Evolutionary conservation across 1,139 yeast species (phyloP).

Genomic region (Chernovozyma aurita): DNA sequence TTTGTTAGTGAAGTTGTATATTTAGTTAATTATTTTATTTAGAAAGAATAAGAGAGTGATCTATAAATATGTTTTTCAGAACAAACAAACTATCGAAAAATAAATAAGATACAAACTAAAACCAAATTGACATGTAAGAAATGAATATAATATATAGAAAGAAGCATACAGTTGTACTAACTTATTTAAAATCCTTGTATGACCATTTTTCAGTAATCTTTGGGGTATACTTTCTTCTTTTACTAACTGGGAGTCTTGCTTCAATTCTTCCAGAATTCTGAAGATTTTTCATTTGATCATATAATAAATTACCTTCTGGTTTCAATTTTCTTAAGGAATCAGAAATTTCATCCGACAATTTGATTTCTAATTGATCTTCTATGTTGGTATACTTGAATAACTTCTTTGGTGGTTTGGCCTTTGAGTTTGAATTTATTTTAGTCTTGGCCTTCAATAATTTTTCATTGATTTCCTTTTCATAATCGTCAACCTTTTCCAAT

Average conservation of each 20-base stretch:
- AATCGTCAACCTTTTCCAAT: slow-evolving; percentile 45
- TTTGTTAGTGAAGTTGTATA: not conserved
- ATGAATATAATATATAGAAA: too few relatives aligned
- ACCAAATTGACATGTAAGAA: too few relatives aligned
- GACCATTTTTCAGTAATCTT: slow-evolving; percentile 90
- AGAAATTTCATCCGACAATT: slow-evolving; percentile 82
- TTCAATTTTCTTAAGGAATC: slow-evolving; percentile 79
- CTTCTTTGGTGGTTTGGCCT: slow-evolving; percentile 23
- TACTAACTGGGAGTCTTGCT: slow-evolving; percentile 68
- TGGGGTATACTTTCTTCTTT: slow-evolving; percentile 62
- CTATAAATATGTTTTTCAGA: not conserved
- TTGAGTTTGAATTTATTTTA: slow-evolving; percentile 9
- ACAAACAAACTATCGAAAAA: not conserved
- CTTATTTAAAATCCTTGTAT: slow-evolving; percentile 76
- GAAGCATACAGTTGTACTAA: too few relatives aligned
- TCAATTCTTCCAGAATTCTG: slow-evolving; percentile 87
- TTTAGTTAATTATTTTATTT: not conserved
- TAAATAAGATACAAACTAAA: too few relatives aligned
- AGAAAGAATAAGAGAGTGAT: not conserved
- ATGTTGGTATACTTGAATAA: slow-evolving; percentile 54
- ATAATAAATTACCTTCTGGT: slow-evolving; percentile 86
- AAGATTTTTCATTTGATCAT: slow-evolving; percentile 75
- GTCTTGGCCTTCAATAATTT: slow-evolving; percentile 18
- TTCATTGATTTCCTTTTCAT: slow-evolving; percentile 14
- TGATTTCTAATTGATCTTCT: slow-evolving; percentile 73